Conservation (phyloP, 495 filamentous ascomycete genomes). For the Lasiosphaeria miniovina region DNA sequence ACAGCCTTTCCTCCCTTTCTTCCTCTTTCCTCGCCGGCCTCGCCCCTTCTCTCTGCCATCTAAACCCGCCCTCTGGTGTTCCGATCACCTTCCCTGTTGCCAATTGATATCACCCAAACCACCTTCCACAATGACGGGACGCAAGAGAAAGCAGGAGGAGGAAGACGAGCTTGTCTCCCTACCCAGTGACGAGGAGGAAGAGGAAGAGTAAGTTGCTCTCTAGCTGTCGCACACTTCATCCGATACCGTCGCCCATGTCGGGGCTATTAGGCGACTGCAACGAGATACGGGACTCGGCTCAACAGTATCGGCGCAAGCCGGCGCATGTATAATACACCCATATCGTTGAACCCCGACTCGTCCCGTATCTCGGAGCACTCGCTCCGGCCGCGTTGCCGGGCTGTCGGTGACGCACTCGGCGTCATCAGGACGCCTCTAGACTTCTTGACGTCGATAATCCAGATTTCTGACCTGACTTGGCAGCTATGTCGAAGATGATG, state of each 20-base stretch:
- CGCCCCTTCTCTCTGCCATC: slow-evolving; percentile 22
- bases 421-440: background rate
- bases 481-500: slow-evolving; percentile 43
- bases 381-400: background rate
- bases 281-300: slow-evolving; percentile 3
- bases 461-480: slow-evolving; percentile 12
- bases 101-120: slow-evolving; percentile 26
- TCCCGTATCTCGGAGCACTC: background rate
- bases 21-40: slow-evolving; percentile 24
- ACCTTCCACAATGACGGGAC: slow-evolving; percentile 40
- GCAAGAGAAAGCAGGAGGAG: slow-evolving; percentile 49
- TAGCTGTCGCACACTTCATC: slow-evolving; percentile 12
- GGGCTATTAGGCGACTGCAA: slow-evolving; percentile 23
- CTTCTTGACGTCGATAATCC: background rate
- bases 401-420: background rate
- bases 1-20: slow-evolving; percentile 27
- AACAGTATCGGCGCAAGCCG: slow-evolving; percentile 21
- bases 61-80: slow-evolving; percentile 19
- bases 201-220: slow-evolving; percentile 48
- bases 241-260: slow-evolving; percentile 12
- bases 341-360: too few species aligned
- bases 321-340: slow-evolving; percentile 13
- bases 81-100: slow-evolving; percentile 13
- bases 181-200: slow-evolving; percentile 49
- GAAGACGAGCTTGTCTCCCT: slow-evolving; percentile 54